Base-by-base conservation (phyloP, 2,329 filamentous ascomycete species). In the Elsinoe arachidis region DNA sequence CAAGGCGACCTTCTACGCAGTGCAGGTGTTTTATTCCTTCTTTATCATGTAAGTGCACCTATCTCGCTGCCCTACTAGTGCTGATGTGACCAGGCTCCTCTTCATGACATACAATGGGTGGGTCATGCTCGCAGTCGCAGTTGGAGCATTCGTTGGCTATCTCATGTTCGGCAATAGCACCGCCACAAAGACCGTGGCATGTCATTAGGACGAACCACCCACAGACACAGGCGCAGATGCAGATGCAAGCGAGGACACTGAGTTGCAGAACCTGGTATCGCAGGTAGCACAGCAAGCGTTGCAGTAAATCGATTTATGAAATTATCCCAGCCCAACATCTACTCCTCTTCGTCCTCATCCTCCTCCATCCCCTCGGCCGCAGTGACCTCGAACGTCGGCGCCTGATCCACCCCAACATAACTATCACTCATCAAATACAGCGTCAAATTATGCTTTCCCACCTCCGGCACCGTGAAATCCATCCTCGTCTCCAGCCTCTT, bases 41-140 rank as follows among this genome's bases (percentile, higher is more conserved):
- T 97, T 99, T 80, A 91, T 99, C 70, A 99, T 99, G 93, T 96
- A 72, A 84, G 92, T 85, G 1, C 26, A 3, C 5, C 34, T 19
- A 10, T 23, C 26, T 9, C 5, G 26, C 21, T 4, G 23, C 37
- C 10, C 19, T 33, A 15, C 15, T 10, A 33, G 5, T 21, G 23
- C n/a, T 49, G 44, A 56, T 23, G 43, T 52, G 34, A 54, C n/a
- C 59, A 97, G 92, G 93, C 79, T 99, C 60, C 75, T 99, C 19
- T 99, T 99, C 74, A 99, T 99, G 93, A 99, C 93, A n/a, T 99
- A 99, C 75, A 99, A 99, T 67, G 93, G 93, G 58, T 95, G 88
- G 85, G 85, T 99, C 64, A 99, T 99, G 93, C 73, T 95, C 63
- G 82, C 92, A 2, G 91, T 97, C 14, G 87, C 87, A 0, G 76